These are phyloP conservation scores for Casuarina glauca DNA, from an alignment of 306 rosid species.

Conservation along the genomic window DNA sequence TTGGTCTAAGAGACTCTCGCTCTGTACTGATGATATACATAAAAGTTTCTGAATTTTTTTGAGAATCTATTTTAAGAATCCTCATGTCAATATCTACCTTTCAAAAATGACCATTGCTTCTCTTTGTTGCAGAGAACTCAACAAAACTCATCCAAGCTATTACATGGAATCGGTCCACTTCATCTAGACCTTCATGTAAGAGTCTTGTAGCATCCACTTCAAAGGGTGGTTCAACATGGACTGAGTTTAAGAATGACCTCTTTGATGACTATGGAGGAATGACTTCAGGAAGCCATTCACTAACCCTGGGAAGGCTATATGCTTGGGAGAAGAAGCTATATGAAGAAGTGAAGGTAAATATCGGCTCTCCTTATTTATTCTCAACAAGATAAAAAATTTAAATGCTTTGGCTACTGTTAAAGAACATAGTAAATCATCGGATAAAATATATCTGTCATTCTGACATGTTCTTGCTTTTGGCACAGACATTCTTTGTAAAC, in stretches of 20 bases:
- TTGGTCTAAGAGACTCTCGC: conserved; percentile 4
- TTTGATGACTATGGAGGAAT: conserved; percentile 86
- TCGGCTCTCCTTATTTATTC: neutral
- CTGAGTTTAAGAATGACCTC: conserved; percentile 73
- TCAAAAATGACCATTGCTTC: conserved; percentile 18
- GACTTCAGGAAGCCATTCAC: conserved; percentile 92
- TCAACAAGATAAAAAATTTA: neutral
- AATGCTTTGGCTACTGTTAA: neutral
- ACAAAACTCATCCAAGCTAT: conserved; percentile 78
- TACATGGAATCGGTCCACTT: conserved; percentile 69
- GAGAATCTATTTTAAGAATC: neutral
- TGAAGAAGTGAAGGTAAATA: conserved; percentile 87
- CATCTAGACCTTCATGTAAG: conserved; percentile 74
- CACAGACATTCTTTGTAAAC: neutral
- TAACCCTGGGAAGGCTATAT: conserved; percentile 78
- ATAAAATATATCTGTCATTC: neutral
- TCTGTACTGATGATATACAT: conserved; percentile 1
- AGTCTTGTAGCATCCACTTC: conserved; percentile 70
- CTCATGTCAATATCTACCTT: conserved; percentile 15
- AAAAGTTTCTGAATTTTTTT: neutral
- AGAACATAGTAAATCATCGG: neutral
- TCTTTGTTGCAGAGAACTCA: conserved; percentile 73
- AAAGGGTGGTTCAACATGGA: conserved; percentile 64
- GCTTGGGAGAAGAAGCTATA: conserved; percentile 98
- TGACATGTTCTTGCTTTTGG: neutral